A percentile compares a stretch with the other conserved stretches of the same genome.
Evolutionary conservation across 73 alveolate species (phyloP).

Genomic region (Tetrahymena borealis): DNA sequence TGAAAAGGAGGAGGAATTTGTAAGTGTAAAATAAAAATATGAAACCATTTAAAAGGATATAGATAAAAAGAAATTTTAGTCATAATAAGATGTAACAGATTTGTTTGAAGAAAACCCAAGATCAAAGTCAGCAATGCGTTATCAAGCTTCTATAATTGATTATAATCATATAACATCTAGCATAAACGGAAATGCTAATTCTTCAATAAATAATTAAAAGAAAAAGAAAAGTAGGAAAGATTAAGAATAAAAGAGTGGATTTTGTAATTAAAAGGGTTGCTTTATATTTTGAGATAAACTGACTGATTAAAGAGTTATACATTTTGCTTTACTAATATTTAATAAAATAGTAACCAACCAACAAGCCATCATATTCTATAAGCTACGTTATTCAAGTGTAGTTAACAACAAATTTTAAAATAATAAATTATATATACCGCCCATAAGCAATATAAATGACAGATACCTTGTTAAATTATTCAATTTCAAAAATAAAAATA

Average conservation of each 20-base stretch:
- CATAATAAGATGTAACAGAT: not conserved
- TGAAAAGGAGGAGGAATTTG: not conserved
- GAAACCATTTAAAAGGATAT: not conserved
- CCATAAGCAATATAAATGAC: no score
- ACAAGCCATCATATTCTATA: no score
- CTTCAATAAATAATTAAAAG: not conserved
- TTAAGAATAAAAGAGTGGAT: not conserved
- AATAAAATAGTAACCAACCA: no score
- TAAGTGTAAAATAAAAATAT: not conserved
- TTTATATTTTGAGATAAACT: not conserved
- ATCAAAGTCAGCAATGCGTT: not conserved
- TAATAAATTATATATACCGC: no score
- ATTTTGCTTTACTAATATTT: no score
- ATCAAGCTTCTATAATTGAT: not conserved
- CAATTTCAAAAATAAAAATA: no score
- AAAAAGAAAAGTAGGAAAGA: not conserved
- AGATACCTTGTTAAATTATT: no score
- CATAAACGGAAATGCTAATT: not conserved
- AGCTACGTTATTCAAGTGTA: no score
- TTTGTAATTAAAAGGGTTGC: not conserved
- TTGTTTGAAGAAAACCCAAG: not conserved
- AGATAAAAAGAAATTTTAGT: not conserved
- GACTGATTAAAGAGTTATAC: no score
- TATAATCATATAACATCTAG: not conserved
- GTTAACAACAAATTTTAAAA: no score